Base-by-base conservation (phyloP, 2,329 filamentous ascomycete species). In the Exophiala oligosperma region DNA sequence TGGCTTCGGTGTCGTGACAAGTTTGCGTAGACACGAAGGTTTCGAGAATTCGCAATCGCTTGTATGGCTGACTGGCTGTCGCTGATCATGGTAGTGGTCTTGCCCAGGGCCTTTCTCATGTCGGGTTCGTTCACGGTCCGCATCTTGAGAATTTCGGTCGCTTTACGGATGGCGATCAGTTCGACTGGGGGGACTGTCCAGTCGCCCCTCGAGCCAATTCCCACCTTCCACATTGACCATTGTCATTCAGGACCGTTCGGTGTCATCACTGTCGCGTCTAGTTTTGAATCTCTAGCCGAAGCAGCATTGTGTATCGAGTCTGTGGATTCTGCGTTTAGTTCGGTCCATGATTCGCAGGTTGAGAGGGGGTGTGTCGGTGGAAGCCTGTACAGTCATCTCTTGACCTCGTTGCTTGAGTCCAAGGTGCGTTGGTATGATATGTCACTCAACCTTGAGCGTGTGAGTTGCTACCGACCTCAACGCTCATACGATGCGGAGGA, bases 371-470 rank as follows among this genome's bases (percentile, higher is more conserved):
- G 64, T 2, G 55, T 38, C 14, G 44, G 52, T n/a, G 64, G 65
- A 12, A 69, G 63, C 4, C 64, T 67, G 52, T 63, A 56, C 14
- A 68, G 59, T 26, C 60, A 64, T 62, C n/a, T 54, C 43, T 38
- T 61, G 55, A 26, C 23, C 53, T 26, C 57, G 52, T 26, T 51
- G 57, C 38, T 57, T 57, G 23, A 59, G 57, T 57, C 57, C n/a
- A 26, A 21, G 65, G 57, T 26, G 64, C 41, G 14, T 56, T 65
- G 23, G 64, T 50, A 66, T 54, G 1, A 68, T 40, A 21, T 66
- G 40, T 11, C 61, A 56, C 60, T 69, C 64, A 7, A 69, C 67
- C 35, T 69, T 64, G 9, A 69, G 56, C 4, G 62, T 61, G 17
- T 49, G 38, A 2, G 63, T 67, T 9, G 61, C 61, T 9, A 66